Evolutionary conservation across 2,329 filamentous ascomycete species (phyloP), one percentile per base, ranked within the genome.

Genomic region (Apiospora sp.): DNA sequence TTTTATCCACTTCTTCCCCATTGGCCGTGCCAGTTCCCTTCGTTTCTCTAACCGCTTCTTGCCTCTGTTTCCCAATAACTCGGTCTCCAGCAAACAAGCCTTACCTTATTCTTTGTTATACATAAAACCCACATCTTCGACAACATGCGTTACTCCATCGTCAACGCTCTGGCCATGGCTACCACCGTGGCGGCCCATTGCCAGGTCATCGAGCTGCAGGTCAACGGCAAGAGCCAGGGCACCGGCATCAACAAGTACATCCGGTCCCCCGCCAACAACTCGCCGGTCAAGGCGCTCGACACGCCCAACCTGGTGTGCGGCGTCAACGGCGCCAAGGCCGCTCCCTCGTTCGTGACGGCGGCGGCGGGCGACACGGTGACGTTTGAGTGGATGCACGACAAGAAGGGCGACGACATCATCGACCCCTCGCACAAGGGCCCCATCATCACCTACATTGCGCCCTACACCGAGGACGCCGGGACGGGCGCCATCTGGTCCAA

Each of bases 311-410:
- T 87, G 48, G 83, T 81, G 74, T 87, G 85, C 81, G 86, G 86
- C 78, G 81, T 84, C 74, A 64, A 64, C 58, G 58, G 58, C 58
- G 84, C 84, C 78, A 81, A 81, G 24, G 80, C 87, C 77, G 81
- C 84, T 73, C 83, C 84, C 78, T 81, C 81, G 30, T 86, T 86
- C 75, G 82, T 84, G 75, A 76, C 79, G 43, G 84, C 84, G n/a
- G 80, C 83, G 7, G 84, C 84, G 22, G 87, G 87, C 73, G 85
- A 87, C 76, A 83, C 83, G 76, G 75, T 88, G 72, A 80, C 76
- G 73, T 83, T 86, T 76, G 84, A 88, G 79, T 89, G 86, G 87
- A 85, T 84, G 80, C 87, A 89, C 81, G 77, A 89, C 79, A 82
- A 51, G 76, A 83, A 86, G 64, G 76, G 77, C 73, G 86, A 88